Conservation (phyloP, 2,329 filamentous ascomycete genomes). For the Gyromitra esculenta region DNA sequence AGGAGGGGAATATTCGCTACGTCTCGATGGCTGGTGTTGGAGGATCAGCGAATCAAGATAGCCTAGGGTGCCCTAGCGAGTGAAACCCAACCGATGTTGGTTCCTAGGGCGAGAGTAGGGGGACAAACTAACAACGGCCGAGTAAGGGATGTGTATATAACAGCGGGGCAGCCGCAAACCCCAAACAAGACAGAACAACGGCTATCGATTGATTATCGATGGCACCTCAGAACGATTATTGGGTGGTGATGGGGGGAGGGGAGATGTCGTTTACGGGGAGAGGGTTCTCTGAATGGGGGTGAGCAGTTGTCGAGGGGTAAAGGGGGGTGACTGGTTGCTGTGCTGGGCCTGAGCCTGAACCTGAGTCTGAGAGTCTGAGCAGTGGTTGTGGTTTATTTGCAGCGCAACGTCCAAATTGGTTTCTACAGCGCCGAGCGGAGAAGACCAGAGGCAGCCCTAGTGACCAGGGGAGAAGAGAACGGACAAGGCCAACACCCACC, state of each 20-base stretch:
- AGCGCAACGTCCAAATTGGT: slow-evolving; percentile 44
- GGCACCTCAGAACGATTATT: slow-evolving; percentile 42
- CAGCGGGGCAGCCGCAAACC: slow-evolving; percentile 49
- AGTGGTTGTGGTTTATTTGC: slow-evolving; percentile 47
- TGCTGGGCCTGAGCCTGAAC: not conserved
- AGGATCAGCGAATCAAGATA: slow-evolving; percentile 45
- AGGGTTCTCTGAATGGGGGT: slow-evolving; percentile 26
- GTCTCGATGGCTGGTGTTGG: slow-evolving; percentile 31
- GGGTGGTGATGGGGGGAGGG: slow-evolving; percentile 27
- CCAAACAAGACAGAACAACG: slow-evolving; percentile 49
- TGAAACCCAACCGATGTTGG: slow-evolving; percentile 47
- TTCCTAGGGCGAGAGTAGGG: slow-evolving; percentile 43
- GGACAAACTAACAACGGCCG: slow-evolving; percentile 40
- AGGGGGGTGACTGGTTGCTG: slow-evolving; percentile 48
- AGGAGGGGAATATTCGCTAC: slow-evolving; percentile 43
- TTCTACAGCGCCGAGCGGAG: slow-evolving; percentile 48
- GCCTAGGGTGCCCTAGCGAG: slow-evolving; percentile 35
- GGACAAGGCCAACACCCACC: slow-evolving; percentile 32
- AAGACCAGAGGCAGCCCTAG: slow-evolving; percentile 36
- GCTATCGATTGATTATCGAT: slow-evolving; percentile 46
- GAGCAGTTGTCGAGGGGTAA: slow-evolving; percentile 51
- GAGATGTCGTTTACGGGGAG: slow-evolving; percentile 38
- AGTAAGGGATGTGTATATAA: slow-evolving; percentile 49
- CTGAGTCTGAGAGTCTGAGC: not conserved
- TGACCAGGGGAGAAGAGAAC: slow-evolving; percentile 24